Conservation (phyloP, 345 rosid species). For the Brassica cretica region DNA sequence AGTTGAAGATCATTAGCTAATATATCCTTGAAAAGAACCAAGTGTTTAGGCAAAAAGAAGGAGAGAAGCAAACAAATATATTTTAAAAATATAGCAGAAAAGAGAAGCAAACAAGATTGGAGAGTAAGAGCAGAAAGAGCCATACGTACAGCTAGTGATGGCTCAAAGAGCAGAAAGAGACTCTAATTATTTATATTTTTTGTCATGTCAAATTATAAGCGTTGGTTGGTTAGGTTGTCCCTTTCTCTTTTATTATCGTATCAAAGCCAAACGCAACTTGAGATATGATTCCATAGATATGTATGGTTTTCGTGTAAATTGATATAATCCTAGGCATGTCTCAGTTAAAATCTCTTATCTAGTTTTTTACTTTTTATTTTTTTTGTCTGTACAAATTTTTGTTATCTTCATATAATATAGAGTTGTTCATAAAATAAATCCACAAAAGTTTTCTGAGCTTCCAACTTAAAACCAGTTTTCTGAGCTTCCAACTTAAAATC, state of each 20-base stretch:
- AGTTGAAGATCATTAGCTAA: not conserved
- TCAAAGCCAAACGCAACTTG: constrained; percentile 36
- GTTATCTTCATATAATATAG: not conserved
- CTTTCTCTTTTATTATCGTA: constrained; percentile 41
- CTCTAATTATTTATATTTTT: constrained; percentile 22
- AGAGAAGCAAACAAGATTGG: constrained; percentile 31
- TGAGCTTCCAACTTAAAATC: too few species aligned
- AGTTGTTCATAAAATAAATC: not conserved
- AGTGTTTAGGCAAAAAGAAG: constrained; percentile 18
- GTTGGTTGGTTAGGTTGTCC: constrained; percentile 38
- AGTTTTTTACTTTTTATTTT: not conserved
- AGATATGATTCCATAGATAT: constrained; percentile 15
- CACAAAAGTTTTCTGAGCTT: too few species aligned
- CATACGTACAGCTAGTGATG: constrained; percentile 43
- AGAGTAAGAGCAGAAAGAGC: constrained; percentile 30
- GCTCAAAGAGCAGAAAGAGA: constrained; percentile 31
- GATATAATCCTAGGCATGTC: not conserved
- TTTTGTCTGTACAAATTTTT: not conserved
- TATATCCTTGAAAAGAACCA: not conserved
- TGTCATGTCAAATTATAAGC: constrained; percentile 34
- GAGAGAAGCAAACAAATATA: not conserved
- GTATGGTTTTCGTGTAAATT: constrained; percentile 8
- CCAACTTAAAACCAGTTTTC: too few species aligned
- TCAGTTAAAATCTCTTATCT: not conserved
- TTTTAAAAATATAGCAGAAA: not conserved